Evolutionary conservation across 768 basidiomycete species (phyloP), one percentile per base, ranked within the genome.

Genomic region (Rhodosporidiobolus odoratus): DNA sequence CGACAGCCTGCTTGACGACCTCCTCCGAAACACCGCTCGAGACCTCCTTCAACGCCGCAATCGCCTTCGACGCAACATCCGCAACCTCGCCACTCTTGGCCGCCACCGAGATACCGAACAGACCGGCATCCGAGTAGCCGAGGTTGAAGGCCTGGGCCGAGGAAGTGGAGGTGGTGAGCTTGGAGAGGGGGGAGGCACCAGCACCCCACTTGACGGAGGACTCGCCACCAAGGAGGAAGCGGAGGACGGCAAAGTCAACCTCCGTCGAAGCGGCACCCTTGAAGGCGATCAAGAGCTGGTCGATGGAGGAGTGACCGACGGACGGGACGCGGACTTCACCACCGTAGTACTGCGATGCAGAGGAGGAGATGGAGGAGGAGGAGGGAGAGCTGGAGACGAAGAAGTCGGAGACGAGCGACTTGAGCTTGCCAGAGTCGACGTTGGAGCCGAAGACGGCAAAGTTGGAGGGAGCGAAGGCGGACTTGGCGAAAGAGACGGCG

Each of bases 111-210:
- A 96, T 80, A 68, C 93, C 93, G 69, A 95, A 86, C 60, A 99
- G 84, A 12, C 89, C 83, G 6, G 92, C 94, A 78, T 98, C 95
- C 23, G 92, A 91, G 82, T 98, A 98, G 21, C 89, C 88, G 19
- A 93, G 83, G 77, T 90, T 85, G 62, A 96, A 86, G 17, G 88
- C 80, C 78, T 88, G 84, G 65, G 89, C 89, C 34, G 84, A 84
- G 2, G 88, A 82, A 52, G 85, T 84, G 66, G 78, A 77, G n/a
- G 87, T 87, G 30, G 88, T 78, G 60, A 82, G 80, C 62, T 85
- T 80, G 16, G 89, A 81, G 71, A 94, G 81, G 17, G 90, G 86
- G 4, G 91, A 88, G 21, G 85, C 76, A 35, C 90, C 87, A 68
- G 86, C 80, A 4, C 87, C 85, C 94, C 94, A 98, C 81, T 97